Percentiles rank a stretch among this genome's conserved stretches.
These are phyloP conservation scores for Gaeumannomyces sp. DNA, from an alignment of 2,329 filamentous ascomycete species.

Conservation along the genomic window DNA sequence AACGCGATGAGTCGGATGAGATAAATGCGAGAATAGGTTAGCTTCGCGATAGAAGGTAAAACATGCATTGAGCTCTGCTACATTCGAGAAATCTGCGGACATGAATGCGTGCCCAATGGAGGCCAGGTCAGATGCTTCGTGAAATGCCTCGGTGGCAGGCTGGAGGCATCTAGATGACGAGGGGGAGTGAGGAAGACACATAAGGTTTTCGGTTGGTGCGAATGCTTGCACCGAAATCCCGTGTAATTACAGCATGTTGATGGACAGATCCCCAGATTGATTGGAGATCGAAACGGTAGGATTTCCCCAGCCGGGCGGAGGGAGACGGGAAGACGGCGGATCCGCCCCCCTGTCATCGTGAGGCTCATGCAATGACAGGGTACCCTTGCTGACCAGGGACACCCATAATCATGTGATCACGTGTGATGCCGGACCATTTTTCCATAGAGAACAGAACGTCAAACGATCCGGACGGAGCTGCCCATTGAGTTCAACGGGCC, in stretches of 20 bases:
- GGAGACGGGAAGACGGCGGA: background rate
- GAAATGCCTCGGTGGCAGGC: too few species aligned
- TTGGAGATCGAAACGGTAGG: background rate
- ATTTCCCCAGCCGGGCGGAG: background rate
- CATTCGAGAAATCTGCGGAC: background rate
- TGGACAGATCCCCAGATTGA: background rate
- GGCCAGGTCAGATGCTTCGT: background rate
- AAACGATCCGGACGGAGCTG: background rate
- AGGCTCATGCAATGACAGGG: background rate
- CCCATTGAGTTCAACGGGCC: background rate
- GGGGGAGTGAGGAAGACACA: background rate
- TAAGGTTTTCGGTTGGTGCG: background rate
- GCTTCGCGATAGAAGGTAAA: too few species aligned
- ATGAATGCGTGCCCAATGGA: background rate
- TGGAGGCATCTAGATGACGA: background rate
- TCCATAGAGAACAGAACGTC: background rate
- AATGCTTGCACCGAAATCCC: background rate
- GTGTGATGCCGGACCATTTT: background rate
- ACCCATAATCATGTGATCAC: background rate
- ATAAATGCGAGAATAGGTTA: background rate
- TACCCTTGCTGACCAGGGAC: background rate
- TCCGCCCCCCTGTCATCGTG: background rate
- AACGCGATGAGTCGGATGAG: background rate
- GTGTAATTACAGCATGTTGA: background rate
- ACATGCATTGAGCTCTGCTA: too few species aligned